Conservation (phyloP, 1,139 yeast species). For the Suhomyces choctaworum region DNA sequence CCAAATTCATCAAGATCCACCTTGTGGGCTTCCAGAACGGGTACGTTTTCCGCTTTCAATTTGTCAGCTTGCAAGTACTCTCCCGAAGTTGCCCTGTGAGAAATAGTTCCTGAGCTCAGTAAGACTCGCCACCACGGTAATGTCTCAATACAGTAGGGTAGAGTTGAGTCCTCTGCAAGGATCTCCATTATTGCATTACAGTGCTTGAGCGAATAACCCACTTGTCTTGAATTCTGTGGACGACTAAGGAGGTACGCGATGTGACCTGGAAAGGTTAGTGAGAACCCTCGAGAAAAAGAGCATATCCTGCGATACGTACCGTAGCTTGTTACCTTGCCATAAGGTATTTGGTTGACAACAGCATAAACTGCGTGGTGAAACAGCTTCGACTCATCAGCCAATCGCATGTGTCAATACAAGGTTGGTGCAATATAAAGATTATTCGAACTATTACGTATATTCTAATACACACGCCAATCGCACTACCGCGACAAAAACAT, state of each 20-base stretch:
- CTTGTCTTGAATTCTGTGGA: constrained; percentile 72
- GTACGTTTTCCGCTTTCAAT: constrained; percentile 52
- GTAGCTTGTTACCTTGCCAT: constrained; percentile 68
- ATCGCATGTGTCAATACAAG: constrained; percentile 25
- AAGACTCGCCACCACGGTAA: constrained; percentile 87
- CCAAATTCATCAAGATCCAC: constrained; percentile 54
- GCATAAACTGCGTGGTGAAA: constrained; percentile 64
- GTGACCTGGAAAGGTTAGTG: constrained; percentile 44
- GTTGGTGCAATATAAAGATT: too few relatives aligned
- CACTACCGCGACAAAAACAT: constrained; percentile 9
- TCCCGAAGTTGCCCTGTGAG: constrained; percentile 52
- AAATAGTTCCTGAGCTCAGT: constrained; percentile 59
- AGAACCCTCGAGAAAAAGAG: not conserved
- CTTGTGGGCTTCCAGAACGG: constrained; percentile 35
- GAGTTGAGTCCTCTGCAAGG: constrained; percentile 21
- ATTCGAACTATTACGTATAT: too few relatives aligned
- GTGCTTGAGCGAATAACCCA: constrained; percentile 67
- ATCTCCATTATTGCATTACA: constrained; percentile 23
- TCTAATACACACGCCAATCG: constrained; percentile 12
- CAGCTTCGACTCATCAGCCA: constrained; percentile 52
- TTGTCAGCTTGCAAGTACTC: constrained; percentile 47
- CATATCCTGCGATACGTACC: constrained; percentile 38
- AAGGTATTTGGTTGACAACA: constrained; percentile 55
- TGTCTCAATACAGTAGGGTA: constrained; percentile 24
- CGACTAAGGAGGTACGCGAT: constrained; percentile 62